Evolutionary conservation across 345 rosid genomes (phyloP), one percentile per base, ranked within the genome.

Genomic region (Sisymbrium irio): DNA sequence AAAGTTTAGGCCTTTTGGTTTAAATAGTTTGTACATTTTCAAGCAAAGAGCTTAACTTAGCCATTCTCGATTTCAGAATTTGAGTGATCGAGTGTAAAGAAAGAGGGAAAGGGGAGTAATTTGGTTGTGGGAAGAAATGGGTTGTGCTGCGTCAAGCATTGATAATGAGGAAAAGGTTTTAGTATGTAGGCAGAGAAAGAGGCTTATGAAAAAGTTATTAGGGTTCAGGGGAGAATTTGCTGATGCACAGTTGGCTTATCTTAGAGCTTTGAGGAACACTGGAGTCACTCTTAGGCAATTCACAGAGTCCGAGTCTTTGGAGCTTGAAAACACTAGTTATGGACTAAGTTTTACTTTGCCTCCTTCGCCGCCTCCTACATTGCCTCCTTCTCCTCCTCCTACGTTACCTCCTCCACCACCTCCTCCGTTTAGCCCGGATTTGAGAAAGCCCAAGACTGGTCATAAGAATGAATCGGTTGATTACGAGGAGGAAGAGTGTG

Each of bases 281-380:
- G 97, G 98, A 42, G 91, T 79, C 9, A 91, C 98, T 40, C 97
- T 94, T 61, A 79, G 89, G 82, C 97, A 94, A 57, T 88, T 94
- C 85, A 89, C 98, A 0, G 98, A 94, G 77, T 89, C 97, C 6
- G 96, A 91, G 68, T 62, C 85, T 1, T 80, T 94, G 80, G 91
- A 89, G 75, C 79, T 87, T 22, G 98, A 88, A 57, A 79, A 74
- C 78, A 76, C 81, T 66, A 79, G 79, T 36, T 81, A 74, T 72
- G 76, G 75, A 18, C 62, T 33, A 14, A 58, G 58, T 64, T 67
- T 77, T 78, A 75, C 47, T 72, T 81, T 90, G 39, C 89, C 92
- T 64, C 81, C 83, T 44, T 80, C 88, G 0, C 80, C 85, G 37
- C 86, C 90, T 73, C 90, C 92, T 45, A 75, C 80, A 11, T 81